Percentiles rank a stretch among this genome's conserved stretches.
Conservation (phyloP, 352 stramenopile genomes). For the Globisporangium spinosum region DNA sequence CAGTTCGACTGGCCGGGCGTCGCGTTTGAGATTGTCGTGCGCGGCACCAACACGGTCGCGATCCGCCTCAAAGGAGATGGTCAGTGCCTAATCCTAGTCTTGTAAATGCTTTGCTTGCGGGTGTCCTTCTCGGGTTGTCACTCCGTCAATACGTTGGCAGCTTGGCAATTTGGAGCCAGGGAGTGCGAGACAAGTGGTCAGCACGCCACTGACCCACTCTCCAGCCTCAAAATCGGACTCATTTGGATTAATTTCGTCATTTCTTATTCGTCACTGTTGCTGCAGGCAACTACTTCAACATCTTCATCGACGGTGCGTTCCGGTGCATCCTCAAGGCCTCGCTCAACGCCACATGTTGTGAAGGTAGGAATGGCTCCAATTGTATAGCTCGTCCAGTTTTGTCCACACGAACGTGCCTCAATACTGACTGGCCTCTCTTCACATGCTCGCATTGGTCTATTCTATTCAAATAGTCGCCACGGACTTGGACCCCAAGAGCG, state of each 20-base stretch:
- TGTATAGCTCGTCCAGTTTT: neutral
- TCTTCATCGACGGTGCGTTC: slow-evolving; percentile 77
- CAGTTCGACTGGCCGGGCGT: slow-evolving; percentile 85
- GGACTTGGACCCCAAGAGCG: slow-evolving; percentile 40
- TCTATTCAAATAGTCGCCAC: slow-evolving; percentile 42
- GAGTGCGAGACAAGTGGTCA: slow-evolving; percentile 18
- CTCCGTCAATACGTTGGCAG: neutral
- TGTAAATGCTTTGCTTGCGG: neutral
- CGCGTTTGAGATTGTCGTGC: slow-evolving; percentile 60
- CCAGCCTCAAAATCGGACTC: slow-evolving; percentile 5
- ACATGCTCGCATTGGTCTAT: neutral
- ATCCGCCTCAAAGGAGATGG: slow-evolving; percentile 85
- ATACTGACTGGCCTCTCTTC: neutral
- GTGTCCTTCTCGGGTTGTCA: neutral
- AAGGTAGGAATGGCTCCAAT: slow-evolving; percentile 34
- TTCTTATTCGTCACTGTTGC: neutral
- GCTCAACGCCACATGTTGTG: slow-evolving; percentile 72
- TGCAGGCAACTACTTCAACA: slow-evolving; percentile 86
- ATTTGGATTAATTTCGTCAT: neutral
- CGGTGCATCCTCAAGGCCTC: slow-evolving; percentile 75
- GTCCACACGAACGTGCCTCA: neutral
- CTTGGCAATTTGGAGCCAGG: neutral
- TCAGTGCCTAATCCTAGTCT: slow-evolving; percentile 22
- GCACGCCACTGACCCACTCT: slow-evolving; percentile 17
- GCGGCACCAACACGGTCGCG: slow-evolving; percentile 50